phyloP scores from a whole-genome alignment of 495 filamentous ascomycete genomes.

The Terfezia claveryi region DNA sequence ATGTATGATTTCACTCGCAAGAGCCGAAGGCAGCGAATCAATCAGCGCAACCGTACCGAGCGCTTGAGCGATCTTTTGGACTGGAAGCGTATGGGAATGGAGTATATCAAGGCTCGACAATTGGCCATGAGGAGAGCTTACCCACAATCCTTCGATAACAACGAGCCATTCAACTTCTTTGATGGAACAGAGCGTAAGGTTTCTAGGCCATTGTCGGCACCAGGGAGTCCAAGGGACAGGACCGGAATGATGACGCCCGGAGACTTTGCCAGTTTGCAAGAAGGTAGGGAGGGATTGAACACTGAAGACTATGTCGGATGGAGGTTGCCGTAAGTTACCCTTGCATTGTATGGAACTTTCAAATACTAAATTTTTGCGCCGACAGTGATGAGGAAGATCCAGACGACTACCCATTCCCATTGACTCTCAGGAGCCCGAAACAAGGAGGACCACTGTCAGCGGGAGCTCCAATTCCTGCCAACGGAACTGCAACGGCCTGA shows the following conservation, averaged over 20 bases:
- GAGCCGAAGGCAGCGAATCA: conserved; percentile 87
- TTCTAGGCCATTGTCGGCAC: conserved; percentile 75
- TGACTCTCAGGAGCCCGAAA: conserved; percentile 40
- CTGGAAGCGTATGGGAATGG: conserved; percentile 98
- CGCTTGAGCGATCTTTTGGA: conserved; percentile 82
- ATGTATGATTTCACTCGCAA: conserved; percentile 95
- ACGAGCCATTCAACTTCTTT: conserved; percentile 65
- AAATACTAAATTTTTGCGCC: conserved; percentile 11
- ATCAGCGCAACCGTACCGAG: conserved; percentile 96
- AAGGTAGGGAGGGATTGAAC: conserved; percentile 74
- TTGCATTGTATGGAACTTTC: conserved; percentile 2
- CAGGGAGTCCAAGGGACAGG: conserved; percentile 73
- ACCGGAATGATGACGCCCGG: conserved; percentile 98
- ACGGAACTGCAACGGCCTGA: too few relatives aligned
- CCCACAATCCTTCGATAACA: conserved; percentile 56
- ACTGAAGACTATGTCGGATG: conserved; percentile 97
- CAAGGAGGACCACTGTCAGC: not conserved
- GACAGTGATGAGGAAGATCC: conserved; percentile 80
- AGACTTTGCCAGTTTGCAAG: conserved; percentile 89
- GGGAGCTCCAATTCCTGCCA: not conserved
- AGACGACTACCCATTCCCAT: conserved; percentile 80
- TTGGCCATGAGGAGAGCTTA: conserved; percentile 82
- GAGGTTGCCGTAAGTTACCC: conserved; percentile 72
- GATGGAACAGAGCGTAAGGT: conserved; percentile 81
- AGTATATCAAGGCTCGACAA: conserved; percentile 94